Evolutionary conservation across 306 rosid genomes (phyloP).

Genomic region (Albizia julibrissin): DNA sequence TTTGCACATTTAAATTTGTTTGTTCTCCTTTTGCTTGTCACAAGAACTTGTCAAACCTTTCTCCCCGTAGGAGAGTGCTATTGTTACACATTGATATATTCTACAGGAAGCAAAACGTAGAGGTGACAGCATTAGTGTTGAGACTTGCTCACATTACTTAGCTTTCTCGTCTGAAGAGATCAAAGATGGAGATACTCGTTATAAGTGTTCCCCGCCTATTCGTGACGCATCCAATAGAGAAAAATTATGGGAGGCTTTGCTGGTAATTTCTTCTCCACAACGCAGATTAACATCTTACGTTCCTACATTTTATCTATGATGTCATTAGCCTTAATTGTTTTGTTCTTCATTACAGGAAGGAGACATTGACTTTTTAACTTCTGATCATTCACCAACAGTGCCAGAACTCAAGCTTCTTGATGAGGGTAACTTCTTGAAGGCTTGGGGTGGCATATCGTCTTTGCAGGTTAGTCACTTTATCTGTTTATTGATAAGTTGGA

Average conservation of each 20-base stretch:
- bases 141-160: constrained; percentile 90
- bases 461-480: constrained; percentile 64
- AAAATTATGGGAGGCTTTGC: constrained; percentile 77
- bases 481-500: constrained; percentile 9
- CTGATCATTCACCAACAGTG: constrained; percentile 92
- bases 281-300: neutral
- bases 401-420: constrained; percentile 85
- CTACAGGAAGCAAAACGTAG: constrained; percentile 73
- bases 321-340: neutral
- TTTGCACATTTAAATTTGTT: neutral
- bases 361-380: constrained; percentile 73
- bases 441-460: constrained; percentile 97
- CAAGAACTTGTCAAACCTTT: constrained; percentile 12
- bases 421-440: constrained; percentile 83
- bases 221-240: constrained; percentile 76
- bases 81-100: constrained; percentile 18
- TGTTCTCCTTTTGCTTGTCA: neutral
- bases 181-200: constrained; percentile 78
- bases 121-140: constrained; percentile 85
- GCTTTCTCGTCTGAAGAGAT: constrained; percentile 86
- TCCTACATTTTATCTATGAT: neutral
- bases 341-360: constrained; percentile 63
- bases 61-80: constrained; percentile 23
- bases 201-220: constrained; percentile 94
- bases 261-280: constrained; percentile 47